Evolutionary conservation across 2,329 filamentous ascomycete species (phyloP).

Genomic region (Blumeriella jaapii): DNA sequence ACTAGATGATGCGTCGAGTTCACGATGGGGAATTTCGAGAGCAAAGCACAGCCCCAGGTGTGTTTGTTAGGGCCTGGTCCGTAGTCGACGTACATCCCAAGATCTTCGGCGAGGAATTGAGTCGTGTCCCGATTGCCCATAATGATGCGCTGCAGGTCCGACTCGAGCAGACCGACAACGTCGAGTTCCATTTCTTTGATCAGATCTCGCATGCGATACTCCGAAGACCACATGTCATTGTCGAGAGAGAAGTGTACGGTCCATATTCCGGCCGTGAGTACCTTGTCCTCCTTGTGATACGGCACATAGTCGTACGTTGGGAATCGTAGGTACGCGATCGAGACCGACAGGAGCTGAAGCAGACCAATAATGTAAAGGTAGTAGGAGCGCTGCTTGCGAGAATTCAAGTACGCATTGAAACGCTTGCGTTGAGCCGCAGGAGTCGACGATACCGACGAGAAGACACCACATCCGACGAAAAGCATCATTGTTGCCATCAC

Average conservation of each 20-base stretch:
- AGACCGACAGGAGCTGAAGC: conserved; percentile 70
- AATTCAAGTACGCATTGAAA: conserved; percentile 31
- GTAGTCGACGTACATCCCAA: conserved; percentile 98
- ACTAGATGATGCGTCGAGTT: conserved; percentile 95
- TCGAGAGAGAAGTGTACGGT: conserved; percentile 97
- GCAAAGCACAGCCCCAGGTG: conserved; percentile 86
- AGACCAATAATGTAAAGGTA: conserved; percentile 61
- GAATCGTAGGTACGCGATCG: conserved; percentile 79
- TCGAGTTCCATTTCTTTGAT: conserved; percentile 95
- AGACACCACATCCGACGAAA: conserved; percentile 73
- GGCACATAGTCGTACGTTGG: conserved; percentile 85
- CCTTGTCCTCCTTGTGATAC: conserved; percentile 76
- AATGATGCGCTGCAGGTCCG: conserved; percentile 91
- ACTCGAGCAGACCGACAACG: conserved; percentile 87
- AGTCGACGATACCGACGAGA: conserved; percentile 46
- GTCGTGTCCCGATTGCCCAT: conserved; percentile 98
- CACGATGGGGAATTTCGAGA: conserved; percentile 95
- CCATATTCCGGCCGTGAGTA: conserved; percentile 94
- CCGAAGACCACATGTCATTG: conserved; percentile 98
- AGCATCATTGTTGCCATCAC: conserved; percentile 83
- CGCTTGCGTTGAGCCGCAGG: conserved; percentile 27
- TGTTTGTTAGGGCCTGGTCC: conserved; percentile 98
- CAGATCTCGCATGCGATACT: conserved; percentile 83
- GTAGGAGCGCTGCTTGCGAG: conserved; percentile 44
- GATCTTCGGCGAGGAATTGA: conserved; percentile 86